Percentiles rank a stretch among this genome's conserved stretches.
These are phyloP conservation scores for Lactarius vividus DNA, from an alignment of 768 basidiomycete genomes.

Conservation along the genomic window DNA sequence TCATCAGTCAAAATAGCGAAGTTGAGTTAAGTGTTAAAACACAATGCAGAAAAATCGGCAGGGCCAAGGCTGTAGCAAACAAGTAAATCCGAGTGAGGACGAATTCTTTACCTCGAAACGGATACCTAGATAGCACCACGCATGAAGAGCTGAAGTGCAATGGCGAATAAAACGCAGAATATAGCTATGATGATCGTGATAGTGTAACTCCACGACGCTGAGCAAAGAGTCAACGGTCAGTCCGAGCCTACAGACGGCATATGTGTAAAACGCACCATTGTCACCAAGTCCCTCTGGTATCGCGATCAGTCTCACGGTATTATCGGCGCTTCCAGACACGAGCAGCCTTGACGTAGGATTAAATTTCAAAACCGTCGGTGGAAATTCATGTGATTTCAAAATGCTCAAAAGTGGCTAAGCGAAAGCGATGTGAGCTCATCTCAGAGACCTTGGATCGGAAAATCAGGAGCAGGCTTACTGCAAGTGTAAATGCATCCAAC, in stretches of 20 bases:
- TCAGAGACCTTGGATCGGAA: background rate
- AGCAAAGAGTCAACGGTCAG: slow-evolving; percentile 14
- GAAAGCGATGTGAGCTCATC: slow-evolving; percentile 3
- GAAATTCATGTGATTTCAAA: slow-evolving; percentile 92
- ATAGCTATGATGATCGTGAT: slow-evolving; percentile 44
- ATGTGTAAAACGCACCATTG: slow-evolving; percentile 3
- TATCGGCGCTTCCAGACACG: slow-evolving; percentile 89
- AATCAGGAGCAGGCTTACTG: slow-evolving; percentile 42
- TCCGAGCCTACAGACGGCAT: background rate
- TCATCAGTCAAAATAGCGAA: background rate
- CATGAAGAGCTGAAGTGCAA: slow-evolving; percentile 38
- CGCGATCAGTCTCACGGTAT: slow-evolving; percentile 74
- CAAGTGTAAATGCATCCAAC: slow-evolving; percentile 72
- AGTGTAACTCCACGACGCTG: slow-evolving; percentile 36
- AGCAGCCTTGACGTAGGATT: slow-evolving; percentile 78
- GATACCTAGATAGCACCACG: slow-evolving; percentile 20
- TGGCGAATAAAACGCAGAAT: slow-evolving; percentile 43
- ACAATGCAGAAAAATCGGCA: background rate
- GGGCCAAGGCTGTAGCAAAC: background rate
- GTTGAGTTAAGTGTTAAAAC: background rate
- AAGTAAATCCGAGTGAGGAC: background rate
- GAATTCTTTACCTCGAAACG: background rate
- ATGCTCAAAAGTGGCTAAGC: slow-evolving; percentile 80
- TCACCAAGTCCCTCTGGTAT: slow-evolving; percentile 57
- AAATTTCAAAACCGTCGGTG: slow-evolving; percentile 86